Evolutionary conservation across 1,139 yeast species (phyloP).

Genomic region (Hemisphaericaspora subhashii): DNA sequence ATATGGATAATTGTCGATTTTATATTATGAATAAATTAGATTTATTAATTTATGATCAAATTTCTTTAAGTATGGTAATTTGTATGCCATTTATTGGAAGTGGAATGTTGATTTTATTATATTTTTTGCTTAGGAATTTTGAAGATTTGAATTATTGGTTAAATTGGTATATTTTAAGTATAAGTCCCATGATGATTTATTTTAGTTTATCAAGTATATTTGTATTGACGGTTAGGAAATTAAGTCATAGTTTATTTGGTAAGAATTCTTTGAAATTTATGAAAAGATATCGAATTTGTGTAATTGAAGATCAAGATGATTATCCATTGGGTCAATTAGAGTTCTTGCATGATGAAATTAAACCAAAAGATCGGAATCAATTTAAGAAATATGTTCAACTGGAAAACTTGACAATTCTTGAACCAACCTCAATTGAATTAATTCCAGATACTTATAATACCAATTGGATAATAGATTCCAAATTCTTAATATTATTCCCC

Average conservation of each 20-base stretch:
- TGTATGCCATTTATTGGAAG: slow-evolving; percentile 45
- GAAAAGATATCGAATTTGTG: slow-evolving; percentile 21
- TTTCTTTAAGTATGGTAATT: slow-evolving; percentile 24
- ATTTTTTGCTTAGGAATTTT: slow-evolving; percentile 32
- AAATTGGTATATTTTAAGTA: slow-evolving; percentile 29
- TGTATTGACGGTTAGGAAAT: slow-evolving; percentile 8
- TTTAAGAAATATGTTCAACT: slow-evolving; percentile 6
- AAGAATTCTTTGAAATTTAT: slow-evolving; percentile 15
- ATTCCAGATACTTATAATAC: neutral
- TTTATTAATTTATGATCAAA: slow-evolving; percentile 12
- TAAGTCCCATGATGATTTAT: slow-evolving; percentile 20
- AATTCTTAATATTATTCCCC: slow-evolving; percentile 27
- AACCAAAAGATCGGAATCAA: slow-evolving; percentile 9
- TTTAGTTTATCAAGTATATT: slow-evolving; percentile 15
- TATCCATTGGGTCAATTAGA: slow-evolving; percentile 26
- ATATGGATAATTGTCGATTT: slow-evolving; percentile 30
- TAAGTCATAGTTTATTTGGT: slow-evolving; percentile 17
- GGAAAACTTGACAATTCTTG: slow-evolving; percentile 8
- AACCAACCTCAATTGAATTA: slow-evolving; percentile 7
- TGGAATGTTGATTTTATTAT: slow-evolving; percentile 30
- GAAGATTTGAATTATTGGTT: slow-evolving; percentile 28
- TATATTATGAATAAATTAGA: slow-evolving; percentile 18
- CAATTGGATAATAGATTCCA: slow-evolving; percentile 35
- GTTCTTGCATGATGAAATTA: slow-evolving; percentile 11
- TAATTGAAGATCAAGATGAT: slow-evolving; percentile 19